phyloP scores from a whole-genome alignment of 768 basidiomycete genomes.

The Calocybe indica region DNA sequence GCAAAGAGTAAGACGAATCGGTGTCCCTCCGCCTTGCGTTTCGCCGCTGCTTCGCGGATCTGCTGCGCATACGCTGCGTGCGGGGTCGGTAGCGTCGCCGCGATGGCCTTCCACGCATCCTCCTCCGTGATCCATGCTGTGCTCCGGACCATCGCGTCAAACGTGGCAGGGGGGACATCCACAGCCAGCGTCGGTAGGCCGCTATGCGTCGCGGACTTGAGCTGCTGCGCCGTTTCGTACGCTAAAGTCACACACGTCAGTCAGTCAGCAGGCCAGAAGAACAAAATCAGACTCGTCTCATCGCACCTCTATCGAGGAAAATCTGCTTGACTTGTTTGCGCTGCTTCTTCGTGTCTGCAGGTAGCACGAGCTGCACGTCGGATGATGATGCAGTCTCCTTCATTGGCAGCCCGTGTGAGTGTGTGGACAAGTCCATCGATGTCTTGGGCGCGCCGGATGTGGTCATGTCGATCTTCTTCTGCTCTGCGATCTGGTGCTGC shows the following conservation, averaged over 20 bases:
- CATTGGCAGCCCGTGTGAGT: slow-evolving; percentile 23
- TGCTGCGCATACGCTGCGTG: slow-evolving; percentile 60
- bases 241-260: slow-evolving; percentile 32
- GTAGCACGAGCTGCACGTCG: slow-evolving; percentile 61
- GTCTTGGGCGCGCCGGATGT: slow-evolving; percentile 48
- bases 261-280: not conserved
- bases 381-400: slow-evolving; percentile 32
- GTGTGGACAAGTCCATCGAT: slow-evolving; percentile 25
- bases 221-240: slow-evolving; percentile 51
- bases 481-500: slow-evolving; percentile 72
- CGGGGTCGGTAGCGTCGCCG: slow-evolving; percentile 47
- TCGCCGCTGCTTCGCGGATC: slow-evolving; percentile 59
- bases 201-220: slow-evolving; percentile 53
- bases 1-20: slow-evolving; percentile 58
- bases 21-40: slow-evolving; percentile 59
- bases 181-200: slow-evolving; percentile 68
- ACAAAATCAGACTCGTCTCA: not conserved
- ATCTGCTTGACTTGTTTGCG: slow-evolving; percentile 67
- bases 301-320: slow-evolving; percentile 59
- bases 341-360: slow-evolving; percentile 67
- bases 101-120: slow-evolving; percentile 62
- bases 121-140: slow-evolving; percentile 70
- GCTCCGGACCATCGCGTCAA: slow-evolving; percentile 55
- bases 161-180: slow-evolving; percentile 55
- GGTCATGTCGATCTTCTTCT: slow-evolving; percentile 65